Base-by-base conservation (phyloP, 495 filamentous ascomycete species). In the Pyrenula aspistea region DNA sequence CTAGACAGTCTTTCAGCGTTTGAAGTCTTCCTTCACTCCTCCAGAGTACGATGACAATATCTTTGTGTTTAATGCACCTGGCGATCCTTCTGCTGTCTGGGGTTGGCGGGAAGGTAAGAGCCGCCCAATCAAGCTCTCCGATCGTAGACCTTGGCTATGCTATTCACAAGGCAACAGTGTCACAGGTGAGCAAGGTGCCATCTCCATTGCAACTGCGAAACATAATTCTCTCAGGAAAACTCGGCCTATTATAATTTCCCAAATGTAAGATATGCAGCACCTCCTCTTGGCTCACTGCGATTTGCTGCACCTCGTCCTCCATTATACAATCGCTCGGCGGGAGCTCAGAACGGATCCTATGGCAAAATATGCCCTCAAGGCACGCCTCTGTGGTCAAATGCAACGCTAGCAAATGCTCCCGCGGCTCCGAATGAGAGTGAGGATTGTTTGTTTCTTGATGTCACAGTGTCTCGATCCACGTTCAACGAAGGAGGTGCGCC, bases 361-460 rank as follows among this genome's bases (percentile, higher is more conserved):
- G 73, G 73, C 10, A 68, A 68, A 4, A 68, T 79, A 15, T 82
- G 80, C 56, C 75, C 79, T n/a, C 77, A 80, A 63, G 77, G 70
- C 2, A 23, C n/a, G 4, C 71, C 75, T 22, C 60, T 71, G 1
- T 82, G 77, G 77, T n/a, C 55, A 10, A 42, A 4, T 15, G 15
- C 4, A 42, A 42, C 31, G 15, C 15, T 42, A 63, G 66, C 50
- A 66, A 70, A 25, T 61, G 71, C 54, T 56, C 73, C 10, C 52
- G 56, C 20, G 61, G 61, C 71, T 73, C 12, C 65, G 71, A 8
- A 69, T 70, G 4, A 71, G 73, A 0, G 80, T n/a, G n/a, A 83
- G 61, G 80, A 83, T 57, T 83, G 80, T 58, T 61, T 83, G 12
- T 83, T 82, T 56, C 64, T 82, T 8, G 78, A 81, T 64, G 68